Base-by-base conservation (phyloP, 1,139 yeast species). In the Pichia sp. region DNA sequence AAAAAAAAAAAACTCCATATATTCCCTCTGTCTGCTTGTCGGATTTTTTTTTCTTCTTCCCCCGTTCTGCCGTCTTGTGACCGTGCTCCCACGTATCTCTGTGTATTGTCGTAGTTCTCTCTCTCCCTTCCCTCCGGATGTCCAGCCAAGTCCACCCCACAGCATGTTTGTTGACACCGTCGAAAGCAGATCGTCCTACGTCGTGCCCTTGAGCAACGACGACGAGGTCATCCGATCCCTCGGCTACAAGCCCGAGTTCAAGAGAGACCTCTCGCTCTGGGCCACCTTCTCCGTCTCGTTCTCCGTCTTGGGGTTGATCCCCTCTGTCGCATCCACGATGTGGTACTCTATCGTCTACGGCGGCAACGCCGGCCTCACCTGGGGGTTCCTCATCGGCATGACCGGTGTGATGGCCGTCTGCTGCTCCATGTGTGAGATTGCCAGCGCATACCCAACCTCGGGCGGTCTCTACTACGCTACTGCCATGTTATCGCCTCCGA, bases 231-330 rank as follows among this genome's bases (percentile, higher is more conserved):
- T 80, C 48, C 65, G 80, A 60, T 83, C 85, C 18, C 73, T 85
- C 61, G 93, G 93, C 44, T 85, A 85, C 65, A 82, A 82, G 62
- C 88, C 81, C 59, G 91, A 85, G 63, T 81, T 85, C 66, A 80
- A 80, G 62, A 79, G 93, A 65, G 88, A 85, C 59, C 82, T 83
- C 57, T 75, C 81, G 5, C 64, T 82, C 25, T 76, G 82, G 72
- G 75, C 87, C 4, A 77, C 85, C 1, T 78, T 85, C 56, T 80
- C 84, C 41, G 87, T 84, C 28, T 83, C 89, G 12, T 85, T 85
- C 68, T 80, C 87, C 16, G 87, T 85, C 50, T 74, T 85, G 63
- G 87, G 90, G 7, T 72, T 85, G 52, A 73, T 85, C 51, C 91
- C 93, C 1, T 83, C 90, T 12, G 80, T 85, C 57, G 86, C 78